Percentiles rank a stretch among this genome's conserved stretches.
phyloP scores from a whole-genome alignment of 257 asterid species.

The Scutellaria barbata region DNA sequence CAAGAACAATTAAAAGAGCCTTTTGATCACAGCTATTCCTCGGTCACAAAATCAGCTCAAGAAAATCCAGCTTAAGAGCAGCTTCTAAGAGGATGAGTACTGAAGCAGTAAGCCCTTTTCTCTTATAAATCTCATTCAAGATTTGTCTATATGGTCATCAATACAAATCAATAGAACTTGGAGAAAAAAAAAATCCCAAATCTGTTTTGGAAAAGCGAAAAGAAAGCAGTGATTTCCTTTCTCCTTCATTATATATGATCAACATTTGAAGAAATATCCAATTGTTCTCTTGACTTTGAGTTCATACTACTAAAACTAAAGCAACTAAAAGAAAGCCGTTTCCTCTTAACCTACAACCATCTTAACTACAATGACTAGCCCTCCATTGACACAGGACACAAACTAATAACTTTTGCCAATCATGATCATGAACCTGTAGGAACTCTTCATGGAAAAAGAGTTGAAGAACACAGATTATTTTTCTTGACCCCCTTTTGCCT shows the following conservation, averaged over 20 bases:
- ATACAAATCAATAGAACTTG: not conserved
- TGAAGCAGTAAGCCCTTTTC: not conserved
- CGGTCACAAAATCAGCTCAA: not conserved
- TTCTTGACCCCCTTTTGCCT: not conserved
- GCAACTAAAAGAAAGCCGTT: not conserved
- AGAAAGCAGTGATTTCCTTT: not conserved
- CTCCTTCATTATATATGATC: conserved; percentile 1
- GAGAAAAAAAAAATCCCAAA: not conserved
- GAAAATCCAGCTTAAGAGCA: not conserved
- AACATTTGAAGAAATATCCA: too few species aligned
- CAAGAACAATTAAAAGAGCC: not conserved
- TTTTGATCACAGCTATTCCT: not conserved
- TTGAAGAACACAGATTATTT: not conserved
- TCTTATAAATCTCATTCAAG: conserved; percentile 1
- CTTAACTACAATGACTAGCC: not conserved
- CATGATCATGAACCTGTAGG: not conserved
- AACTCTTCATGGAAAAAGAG: not conserved
- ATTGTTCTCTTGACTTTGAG: too few species aligned
- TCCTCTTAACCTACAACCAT: not conserved
- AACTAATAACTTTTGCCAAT: too few species aligned
- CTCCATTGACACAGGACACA: not conserved
- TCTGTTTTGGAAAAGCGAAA: not conserved
- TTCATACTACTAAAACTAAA: too few species aligned
- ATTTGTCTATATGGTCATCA: not conserved
- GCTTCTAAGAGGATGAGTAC: not conserved